Evolutionary conservation across 108 stramenopile species (phyloP).

Genomic region (Cylindrotheca closterium): DNA sequence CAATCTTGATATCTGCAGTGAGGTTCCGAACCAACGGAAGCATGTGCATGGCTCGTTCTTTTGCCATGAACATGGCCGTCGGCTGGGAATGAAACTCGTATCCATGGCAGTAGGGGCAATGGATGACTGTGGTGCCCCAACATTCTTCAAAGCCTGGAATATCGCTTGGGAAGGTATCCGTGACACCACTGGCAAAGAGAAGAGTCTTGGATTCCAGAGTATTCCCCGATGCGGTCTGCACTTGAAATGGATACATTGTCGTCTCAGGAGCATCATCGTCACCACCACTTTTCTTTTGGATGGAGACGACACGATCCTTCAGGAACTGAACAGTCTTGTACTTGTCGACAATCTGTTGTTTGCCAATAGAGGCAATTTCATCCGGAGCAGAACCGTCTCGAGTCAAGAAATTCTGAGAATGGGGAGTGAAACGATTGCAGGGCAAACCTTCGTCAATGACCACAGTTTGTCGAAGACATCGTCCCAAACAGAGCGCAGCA

Average conservation of each 20-base stretch:
- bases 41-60: not conserved
- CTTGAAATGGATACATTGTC: not conserved
- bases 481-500: slow-evolving; percentile 20
- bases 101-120: slow-evolving; percentile 35
- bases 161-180: slow-evolving; percentile 8
- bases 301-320: not conserved
- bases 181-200: slow-evolving; percentile 21
- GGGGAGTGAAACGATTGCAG: slow-evolving; percentile 19
- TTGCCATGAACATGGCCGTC: slow-evolving; percentile 2
- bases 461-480: slow-evolving; percentile 6
- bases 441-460: slow-evolving; percentile 20
- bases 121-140: slow-evolving; percentile 27
- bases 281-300: too few relatives aligned
- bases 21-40: slow-evolving; percentile 16
- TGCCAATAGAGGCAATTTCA: slow-evolving; percentile 4
- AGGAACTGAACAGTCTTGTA: slow-evolving; percentile 19
- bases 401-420: slow-evolving; percentile 26
- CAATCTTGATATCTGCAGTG: slow-evolving; percentile 7
- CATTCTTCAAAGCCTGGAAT: slow-evolving; percentile 23
- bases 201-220: not conserved
- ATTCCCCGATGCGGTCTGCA: not conserved
- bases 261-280: too few relatives aligned
- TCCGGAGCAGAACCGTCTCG: slow-evolving; percentile 13
- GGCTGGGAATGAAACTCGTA: slow-evolving; percentile 14
- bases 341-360: slow-evolving; percentile 9